phyloP scores from a whole-genome alignment of 2,329 filamentous ascomycete genomes.

The Calonectria pauciramosa region DNA sequence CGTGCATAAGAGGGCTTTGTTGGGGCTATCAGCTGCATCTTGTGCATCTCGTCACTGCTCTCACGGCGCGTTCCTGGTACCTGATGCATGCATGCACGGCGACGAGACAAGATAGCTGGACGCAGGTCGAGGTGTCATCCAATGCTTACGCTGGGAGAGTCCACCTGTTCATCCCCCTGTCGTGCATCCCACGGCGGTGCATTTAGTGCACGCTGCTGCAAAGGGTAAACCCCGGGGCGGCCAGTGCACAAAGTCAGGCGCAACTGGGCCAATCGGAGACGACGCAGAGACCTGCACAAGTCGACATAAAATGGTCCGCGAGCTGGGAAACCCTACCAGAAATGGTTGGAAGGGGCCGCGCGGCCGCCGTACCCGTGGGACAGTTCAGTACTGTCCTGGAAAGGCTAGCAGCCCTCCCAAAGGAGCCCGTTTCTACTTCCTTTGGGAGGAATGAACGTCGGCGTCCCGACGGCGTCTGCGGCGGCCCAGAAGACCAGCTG shows the following conservation, averaged over 20 bases:
- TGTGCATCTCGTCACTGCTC: background rate
- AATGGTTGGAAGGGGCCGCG: constrained; percentile 32
- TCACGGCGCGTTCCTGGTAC: constrained; percentile 21
- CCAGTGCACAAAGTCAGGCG: background rate
- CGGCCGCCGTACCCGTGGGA: constrained; percentile 28
- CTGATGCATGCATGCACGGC: background rate
- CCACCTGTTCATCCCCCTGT: constrained; percentile 9
- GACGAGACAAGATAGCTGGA: background rate
- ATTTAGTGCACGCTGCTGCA: background rate
- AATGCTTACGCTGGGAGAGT: background rate
- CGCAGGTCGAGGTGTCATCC: constrained; percentile 13
- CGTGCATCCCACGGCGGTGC: background rate
- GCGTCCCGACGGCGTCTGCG: constrained; percentile 34
- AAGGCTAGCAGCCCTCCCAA: constrained; percentile 29
- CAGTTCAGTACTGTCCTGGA: constrained; percentile 40
- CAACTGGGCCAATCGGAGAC: constrained; percentile 10
- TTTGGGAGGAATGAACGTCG: constrained; percentile 9
- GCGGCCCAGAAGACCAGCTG: background rate
- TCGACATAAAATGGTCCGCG: background rate
- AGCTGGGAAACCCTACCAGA: constrained; percentile 32
- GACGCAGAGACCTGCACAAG: constrained; percentile 3
- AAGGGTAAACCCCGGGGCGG: constrained; percentile 5
- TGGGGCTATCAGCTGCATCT: constrained; percentile 7
- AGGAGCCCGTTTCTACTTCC: constrained; percentile 33
- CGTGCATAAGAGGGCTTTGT: background rate